Base-by-base conservation (phyloP, 2,329 filamentous ascomycete genomes). In the Blumeria graminis region DNA sequence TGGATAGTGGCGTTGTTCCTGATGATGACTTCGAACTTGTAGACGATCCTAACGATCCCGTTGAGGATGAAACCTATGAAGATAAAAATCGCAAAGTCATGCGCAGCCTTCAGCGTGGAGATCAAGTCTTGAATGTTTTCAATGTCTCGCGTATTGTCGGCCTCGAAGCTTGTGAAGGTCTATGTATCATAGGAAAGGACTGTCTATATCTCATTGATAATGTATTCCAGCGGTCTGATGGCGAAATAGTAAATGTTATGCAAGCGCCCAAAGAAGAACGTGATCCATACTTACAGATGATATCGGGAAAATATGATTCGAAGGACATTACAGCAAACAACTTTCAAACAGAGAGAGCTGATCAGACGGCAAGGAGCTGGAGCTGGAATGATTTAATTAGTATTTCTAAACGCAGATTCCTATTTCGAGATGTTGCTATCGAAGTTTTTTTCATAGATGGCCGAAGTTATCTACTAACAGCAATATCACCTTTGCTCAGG, bases 21-120 rank as follows among this genome's bases (percentile, higher is more conserved):
- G 92, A 95, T 57, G 92, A 96, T 50, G 93, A 93, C 61, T 98
- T 94, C 65, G 92, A 98, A 69, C 79, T 98, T 61, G 83, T 98
- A 6, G 89, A 96, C 58, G 90, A 95, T 59, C 89, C 90, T 0
- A 88, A 88, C 63, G 84, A 90, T 80, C 84, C 43, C n/a, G 78
- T 86, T 32, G 87, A 92, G 50, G 78, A 81, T 13, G 80, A 83
- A 61, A 82, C 81, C 1, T 93, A 93, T 60, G 93, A 98, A 68
- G 93, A 98, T 68, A 96, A 95, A 71, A 96, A 98, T 65, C 79
- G 93, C 48, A 95, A 95, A 68, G 90, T 98, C 48, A 93, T 96
- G 87, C 79, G 92, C 55, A 90, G 87, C 60, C 74, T 98, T 10
- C 84, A 94, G 62, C 83, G 84, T 11, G 88, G 89, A 5, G 92